Base-by-base conservation (phyloP, 1,284 basidiomycete species). In the Sparassis latifolia region DNA sequence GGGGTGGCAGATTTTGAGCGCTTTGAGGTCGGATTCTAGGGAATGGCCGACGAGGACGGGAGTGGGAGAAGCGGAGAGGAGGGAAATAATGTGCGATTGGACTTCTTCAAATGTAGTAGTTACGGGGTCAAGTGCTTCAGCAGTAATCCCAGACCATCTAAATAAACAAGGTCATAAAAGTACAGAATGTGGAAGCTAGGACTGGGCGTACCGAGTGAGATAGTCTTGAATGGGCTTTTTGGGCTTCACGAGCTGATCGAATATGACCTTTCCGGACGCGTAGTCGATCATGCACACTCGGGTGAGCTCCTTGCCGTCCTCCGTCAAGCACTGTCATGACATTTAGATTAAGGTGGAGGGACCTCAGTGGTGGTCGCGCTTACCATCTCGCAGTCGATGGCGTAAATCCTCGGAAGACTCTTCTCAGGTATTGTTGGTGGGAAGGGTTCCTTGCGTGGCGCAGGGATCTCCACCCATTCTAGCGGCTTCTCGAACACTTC, bases 311-410 rank as follows among this genome's bases (percentile, higher is more conserved):
- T 91, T 92, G 4, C 92, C 93, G 45, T 88, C 86, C 60, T 86
- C 86, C 0, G 92, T 93, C 65, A 87, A 60, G 62, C 89, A 92
- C 91, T 94, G 54, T 20, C 45, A 33, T 44, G 41, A 35, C 40
- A 20, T 20, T 20, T 20, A 20, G 20, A 20, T 20, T 20, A 20
- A 20, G 20, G 20, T 20, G 20, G 20, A 20, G 20, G 20, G 20
- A 20, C 20, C 20, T 20, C 20, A 20, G 20, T 20, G 20, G 20
- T 20, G 20, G 20, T 20, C 20, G 20, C 51, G 56, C 79, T 52
- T 55, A 92, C 92, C 93, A 97, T 97, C 68, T 97, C 93, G 66
- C 94, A 97, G 72, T 97, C 94, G 40, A 97, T 76, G 3, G 84
- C 80, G 52, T 81, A 84, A 37, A 87, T 73, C 51, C 70, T 74